phyloP scores from a whole-genome alignment of 75 land plant genomes.

The Adiantum capillusveneris region DNA sequence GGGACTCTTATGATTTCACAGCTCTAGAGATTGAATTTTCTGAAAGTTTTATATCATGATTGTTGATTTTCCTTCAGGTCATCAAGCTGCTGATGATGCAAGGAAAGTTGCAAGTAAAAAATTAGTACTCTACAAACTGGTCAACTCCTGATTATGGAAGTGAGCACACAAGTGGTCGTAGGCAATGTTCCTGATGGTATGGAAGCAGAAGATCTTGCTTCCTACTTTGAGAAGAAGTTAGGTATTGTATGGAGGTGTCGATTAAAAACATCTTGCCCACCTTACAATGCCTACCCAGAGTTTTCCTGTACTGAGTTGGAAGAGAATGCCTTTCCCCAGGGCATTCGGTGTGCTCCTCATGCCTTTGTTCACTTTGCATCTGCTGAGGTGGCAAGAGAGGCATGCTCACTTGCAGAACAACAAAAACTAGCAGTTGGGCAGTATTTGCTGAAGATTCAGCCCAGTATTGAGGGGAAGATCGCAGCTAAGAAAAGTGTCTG shows the following conservation, averaged over 20 bases:
- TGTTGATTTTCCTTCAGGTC: too few species aligned
- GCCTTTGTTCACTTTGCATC: conserved; percentile 83
- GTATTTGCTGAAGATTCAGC: not conserved
- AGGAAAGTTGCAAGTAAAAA: too few species aligned
- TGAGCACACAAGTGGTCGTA: conserved; percentile 50
- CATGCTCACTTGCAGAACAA: conserved; percentile 29
- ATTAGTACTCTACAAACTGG: too few species aligned
- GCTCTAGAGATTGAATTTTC: too few species aligned
- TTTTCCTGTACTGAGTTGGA: not conserved
- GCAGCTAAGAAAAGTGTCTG: not conserved
- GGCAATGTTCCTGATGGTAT: conserved; percentile 51
- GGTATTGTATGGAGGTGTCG: conserved; percentile 69
- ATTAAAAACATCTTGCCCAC: conserved; percentile 63
- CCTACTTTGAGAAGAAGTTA: conserved; percentile 36
- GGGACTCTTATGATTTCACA: too few species aligned
- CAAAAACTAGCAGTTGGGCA: not conserved
- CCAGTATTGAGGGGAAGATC: too few species aligned
- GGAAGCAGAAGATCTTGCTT: conserved; percentile 34
- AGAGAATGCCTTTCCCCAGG: not conserved
- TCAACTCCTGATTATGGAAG: too few species aligned
- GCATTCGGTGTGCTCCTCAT: conserved; percentile 47
- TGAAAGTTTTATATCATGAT: too few species aligned
- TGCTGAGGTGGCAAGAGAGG: conserved; percentile 36
- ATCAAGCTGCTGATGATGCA: too few species aligned
- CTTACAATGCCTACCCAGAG: conserved; percentile 39